These are phyloP conservation scores for Quercus wislizeni DNA, from an alignment of 306 rosid species.

Conservation along the genomic window DNA sequence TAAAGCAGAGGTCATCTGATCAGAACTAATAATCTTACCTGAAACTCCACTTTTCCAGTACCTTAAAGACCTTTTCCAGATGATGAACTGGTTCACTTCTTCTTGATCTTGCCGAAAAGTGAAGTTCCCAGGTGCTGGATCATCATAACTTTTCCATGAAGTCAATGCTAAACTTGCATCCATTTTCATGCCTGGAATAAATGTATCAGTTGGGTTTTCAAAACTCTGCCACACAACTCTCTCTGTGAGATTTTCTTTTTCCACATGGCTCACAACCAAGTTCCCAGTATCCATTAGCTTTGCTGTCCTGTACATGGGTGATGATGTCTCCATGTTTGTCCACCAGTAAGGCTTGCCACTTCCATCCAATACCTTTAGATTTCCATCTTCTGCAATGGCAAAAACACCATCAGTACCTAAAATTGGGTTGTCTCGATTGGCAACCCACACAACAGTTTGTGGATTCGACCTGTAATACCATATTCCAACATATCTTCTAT, in stretches of 20 bases:
- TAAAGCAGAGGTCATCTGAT: constrained; percentile 60
- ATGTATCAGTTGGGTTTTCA: constrained; percentile 68
- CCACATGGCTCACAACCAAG: constrained; percentile 43
- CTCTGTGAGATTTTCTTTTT: constrained; percentile 20
- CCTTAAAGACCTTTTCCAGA: constrained; percentile 67
- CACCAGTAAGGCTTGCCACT: constrained; percentile 45
- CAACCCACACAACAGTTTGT: constrained; percentile 66
- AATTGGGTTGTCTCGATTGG: constrained; percentile 64
- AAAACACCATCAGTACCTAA: constrained; percentile 46
- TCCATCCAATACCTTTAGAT: constrained; percentile 53
- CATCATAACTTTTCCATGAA: constrained; percentile 64
- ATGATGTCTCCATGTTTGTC: constrained; percentile 42
- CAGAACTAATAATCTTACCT: constrained; percentile 42
- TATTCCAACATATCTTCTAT: constrained; percentile 69
- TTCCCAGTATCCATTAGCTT: constrained; percentile 66
- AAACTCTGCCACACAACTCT: constrained; percentile 68
- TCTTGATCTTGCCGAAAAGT: constrained; percentile 60
- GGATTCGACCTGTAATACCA: constrained; percentile 63
- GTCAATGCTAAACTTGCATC: constrained; percentile 42
- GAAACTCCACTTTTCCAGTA: constrained; percentile 75
- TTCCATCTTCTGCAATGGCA: constrained; percentile 54
- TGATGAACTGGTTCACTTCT: constrained; percentile 47
- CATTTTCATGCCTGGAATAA: constrained; percentile 84
- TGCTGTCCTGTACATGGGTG: constrained; percentile 24
- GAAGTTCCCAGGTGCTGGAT: constrained; percentile 71